These are phyloP conservation scores for Casuarina glauca DNA, from an alignment of 306 rosid genomes.

Conservation along the genomic window DNA sequence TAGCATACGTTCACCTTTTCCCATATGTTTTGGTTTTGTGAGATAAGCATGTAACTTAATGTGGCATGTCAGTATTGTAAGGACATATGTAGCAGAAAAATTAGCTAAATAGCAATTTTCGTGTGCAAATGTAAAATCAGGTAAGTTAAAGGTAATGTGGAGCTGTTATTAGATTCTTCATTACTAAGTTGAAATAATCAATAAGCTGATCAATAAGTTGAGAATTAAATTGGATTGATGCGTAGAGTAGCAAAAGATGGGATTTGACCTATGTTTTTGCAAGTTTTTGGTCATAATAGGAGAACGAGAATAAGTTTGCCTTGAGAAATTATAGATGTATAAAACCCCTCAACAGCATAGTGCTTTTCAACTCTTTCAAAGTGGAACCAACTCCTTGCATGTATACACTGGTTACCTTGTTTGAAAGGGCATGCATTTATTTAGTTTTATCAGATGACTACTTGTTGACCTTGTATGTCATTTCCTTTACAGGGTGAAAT, in stretches of 20 bases:
- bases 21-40: not conserved
- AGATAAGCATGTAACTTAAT: not conserved
- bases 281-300: no score
- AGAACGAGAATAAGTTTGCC: no score
- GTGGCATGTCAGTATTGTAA: not conserved
- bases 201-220: not conserved
- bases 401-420: no score
- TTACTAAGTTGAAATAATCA: not conserved
- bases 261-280: no score
- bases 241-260: not conserved
- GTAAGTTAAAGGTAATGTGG: not conserved
- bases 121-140: no score
- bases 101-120: not conserved
- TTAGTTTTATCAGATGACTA: slow-evolving; percentile 13
- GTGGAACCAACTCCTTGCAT: no score
- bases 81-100: not conserved
- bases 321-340: no score
- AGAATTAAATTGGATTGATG: not conserved
- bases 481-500: slow-evolving; percentile 69
- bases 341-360: no score
- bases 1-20: not conserved
- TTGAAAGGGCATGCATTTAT: no score
- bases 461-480: slow-evolving; percentile 7
- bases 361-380: no score
- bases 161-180: not conserved